Conservation (phyloP, 768 basidiomycete species). For the Phaeotremella fagi region DNA sequence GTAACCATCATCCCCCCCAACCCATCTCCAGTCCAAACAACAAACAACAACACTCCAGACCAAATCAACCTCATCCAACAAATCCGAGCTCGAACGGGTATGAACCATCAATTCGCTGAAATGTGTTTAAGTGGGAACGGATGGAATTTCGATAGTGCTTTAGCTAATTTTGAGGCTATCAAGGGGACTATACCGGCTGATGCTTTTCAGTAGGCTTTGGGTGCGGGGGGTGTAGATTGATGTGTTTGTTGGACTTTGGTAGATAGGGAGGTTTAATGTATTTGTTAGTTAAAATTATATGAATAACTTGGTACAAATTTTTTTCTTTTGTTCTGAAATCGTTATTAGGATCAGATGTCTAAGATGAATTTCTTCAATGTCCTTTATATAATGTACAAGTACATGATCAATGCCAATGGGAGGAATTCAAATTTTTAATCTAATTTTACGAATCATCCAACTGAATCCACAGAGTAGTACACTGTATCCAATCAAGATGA, state of each 20-base stretch:
- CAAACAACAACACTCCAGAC: constrained; percentile 54
- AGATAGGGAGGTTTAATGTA: too few relatives aligned
- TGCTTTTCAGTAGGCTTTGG: constrained; percentile 39
- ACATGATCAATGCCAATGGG: too few relatives aligned
- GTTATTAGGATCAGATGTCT: too few relatives aligned
- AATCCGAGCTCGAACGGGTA: constrained; percentile 65
- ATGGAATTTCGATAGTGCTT: constrained; percentile 75
- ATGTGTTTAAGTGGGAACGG: constrained; percentile 78
- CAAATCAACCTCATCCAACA: constrained; percentile 51
- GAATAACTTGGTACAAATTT: too few relatives aligned
- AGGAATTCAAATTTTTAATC: constrained; percentile 3
- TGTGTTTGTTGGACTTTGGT: too few relatives aligned
- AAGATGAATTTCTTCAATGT: not conserved
- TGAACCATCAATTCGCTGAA: constrained; percentile 74
- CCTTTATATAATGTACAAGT: not conserved
- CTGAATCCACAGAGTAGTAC: constrained; percentile 59
- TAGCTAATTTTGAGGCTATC: constrained; percentile 81
- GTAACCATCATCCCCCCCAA: constrained; percentile 45
- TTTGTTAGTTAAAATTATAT: too few relatives aligned
- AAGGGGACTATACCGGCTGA: constrained; percentile 46
- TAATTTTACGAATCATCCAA: constrained; percentile 53
- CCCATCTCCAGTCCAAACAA: constrained; percentile 52
- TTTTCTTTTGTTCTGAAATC: too few relatives aligned
- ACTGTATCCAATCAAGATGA: constrained; percentile 61
- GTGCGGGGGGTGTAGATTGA: too few relatives aligned